phyloP scores from a whole-genome alignment of 1,139 yeast genomes.

The Scheffersomyces titani region DNA sequence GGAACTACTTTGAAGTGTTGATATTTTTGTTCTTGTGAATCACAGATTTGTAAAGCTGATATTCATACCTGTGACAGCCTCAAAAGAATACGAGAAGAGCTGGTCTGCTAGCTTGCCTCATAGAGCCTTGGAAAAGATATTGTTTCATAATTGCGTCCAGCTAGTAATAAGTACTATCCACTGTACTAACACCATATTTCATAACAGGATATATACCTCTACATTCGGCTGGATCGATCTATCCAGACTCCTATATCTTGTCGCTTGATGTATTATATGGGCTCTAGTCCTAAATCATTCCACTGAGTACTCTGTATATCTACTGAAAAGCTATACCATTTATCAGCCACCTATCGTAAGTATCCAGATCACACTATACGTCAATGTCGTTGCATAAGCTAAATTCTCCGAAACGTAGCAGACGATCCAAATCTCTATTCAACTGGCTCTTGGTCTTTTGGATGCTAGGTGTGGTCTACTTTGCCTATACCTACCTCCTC shows the following conservation, averaged over 20 bases:
- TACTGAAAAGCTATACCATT: background rate
- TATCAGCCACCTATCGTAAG: background rate
- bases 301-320: background rate
- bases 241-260: too few relatives aligned
- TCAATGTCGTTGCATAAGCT: background rate
- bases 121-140: too few relatives aligned
- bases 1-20: background rate
- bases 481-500: background rate
- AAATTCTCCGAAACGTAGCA: background rate
- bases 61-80: too few relatives aligned
- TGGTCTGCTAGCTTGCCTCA: too few relatives aligned
- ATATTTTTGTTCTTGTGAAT: too few relatives aligned
- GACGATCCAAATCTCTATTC: background rate
- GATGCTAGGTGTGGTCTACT: background rate
- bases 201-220: background rate
- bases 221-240: background rate
- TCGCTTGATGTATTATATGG: too few relatives aligned
- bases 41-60: too few relatives aligned
- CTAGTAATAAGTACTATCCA: too few relatives aligned
- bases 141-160: too few relatives aligned
- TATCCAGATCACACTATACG: background rate
- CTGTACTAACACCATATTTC: background rate
- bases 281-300: too few relatives aligned
- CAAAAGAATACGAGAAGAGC: too few relatives aligned
- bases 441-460: background rate